Conservation (phyloP, 2,329 filamentous ascomycete species). For the Alternaria consortialis region DNA sequence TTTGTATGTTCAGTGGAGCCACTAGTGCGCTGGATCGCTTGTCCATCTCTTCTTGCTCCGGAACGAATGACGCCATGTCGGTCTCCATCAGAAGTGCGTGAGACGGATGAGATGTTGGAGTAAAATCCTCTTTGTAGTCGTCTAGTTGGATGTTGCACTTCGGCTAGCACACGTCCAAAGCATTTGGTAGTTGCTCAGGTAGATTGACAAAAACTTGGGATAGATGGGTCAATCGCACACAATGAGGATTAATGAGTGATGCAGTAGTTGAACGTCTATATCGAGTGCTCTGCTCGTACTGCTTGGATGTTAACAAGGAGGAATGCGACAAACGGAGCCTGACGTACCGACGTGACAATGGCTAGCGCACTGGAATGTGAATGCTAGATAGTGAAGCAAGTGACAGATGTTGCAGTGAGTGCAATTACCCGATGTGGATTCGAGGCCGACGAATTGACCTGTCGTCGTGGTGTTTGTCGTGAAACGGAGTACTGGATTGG, state of each 20-base stretch:
- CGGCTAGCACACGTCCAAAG: constrained; percentile 28
- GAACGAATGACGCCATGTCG: constrained; percentile 42
- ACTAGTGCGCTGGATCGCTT: constrained; percentile 49
- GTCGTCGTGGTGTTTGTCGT: constrained; percentile 30
- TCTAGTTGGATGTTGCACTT: constrained; percentile 42
- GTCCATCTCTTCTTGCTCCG: constrained; percentile 39
- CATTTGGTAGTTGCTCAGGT: constrained; percentile 34
- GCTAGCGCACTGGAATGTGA: constrained; percentile 6
- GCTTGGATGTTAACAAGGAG: constrained; percentile 38
- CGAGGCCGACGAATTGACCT: constrained; percentile 25
- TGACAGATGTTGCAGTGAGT: constrained; percentile 17
- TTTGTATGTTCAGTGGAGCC: constrained; percentile 50
- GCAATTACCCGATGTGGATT: constrained; percentile 30
- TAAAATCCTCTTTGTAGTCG: constrained; percentile 14
- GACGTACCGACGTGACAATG: constrained; percentile 35
- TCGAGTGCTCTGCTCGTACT: constrained; percentile 11
- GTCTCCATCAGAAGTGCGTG: constrained; percentile 2
- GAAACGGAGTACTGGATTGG: constrained; percentile 34
- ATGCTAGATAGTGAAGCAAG: constrained; percentile 18
- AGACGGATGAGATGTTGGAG: background rate
- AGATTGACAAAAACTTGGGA: constrained; percentile 17
- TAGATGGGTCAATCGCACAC: constrained; percentile 2
- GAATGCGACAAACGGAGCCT: constrained; percentile 43
- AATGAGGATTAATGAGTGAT: background rate
- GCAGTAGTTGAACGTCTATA: constrained; percentile 25